A percentile compares a stretch with the other conserved stretches of the same genome.
phyloP scores from a whole-genome alignment of 1,284 basidiomycete species.

The Trametes hirsuta region DNA sequence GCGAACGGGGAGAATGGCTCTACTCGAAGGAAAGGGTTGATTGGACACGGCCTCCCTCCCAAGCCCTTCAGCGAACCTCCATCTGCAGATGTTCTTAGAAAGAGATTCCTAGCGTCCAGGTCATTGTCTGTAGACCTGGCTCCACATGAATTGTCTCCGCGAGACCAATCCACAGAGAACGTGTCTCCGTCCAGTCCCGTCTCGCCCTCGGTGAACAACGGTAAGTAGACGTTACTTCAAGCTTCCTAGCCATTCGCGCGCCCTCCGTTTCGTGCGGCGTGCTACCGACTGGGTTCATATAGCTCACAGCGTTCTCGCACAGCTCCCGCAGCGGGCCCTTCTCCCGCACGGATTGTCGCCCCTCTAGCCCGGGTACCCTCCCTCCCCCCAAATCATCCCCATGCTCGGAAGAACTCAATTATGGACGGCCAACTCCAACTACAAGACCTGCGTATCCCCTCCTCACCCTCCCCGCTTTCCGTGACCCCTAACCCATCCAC shows the following conservation, averaged over 20 bases:
- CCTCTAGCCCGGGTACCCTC: conserved; percentile 54
- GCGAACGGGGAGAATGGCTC: conserved; percentile 19
- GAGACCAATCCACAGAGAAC: conserved; percentile 17
- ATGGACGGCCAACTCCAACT: conserved; percentile 56
- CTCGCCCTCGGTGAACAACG: neutral
- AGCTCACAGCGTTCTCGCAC: neutral
- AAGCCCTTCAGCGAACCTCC: conserved; percentile 43
- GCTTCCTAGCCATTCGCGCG: too few species aligned
- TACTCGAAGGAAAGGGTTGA: conserved; percentile 34
- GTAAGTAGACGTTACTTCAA: conserved; percentile 19
- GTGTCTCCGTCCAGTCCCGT: conserved; percentile 7
- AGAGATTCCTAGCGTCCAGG: conserved; percentile 47
- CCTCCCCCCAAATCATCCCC: conserved; percentile 67
- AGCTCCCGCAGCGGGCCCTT: conserved; percentile 23
- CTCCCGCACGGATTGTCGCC: conserved; percentile 42
- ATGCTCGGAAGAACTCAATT: conserved; percentile 75
- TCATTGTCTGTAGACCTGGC: conserved; percentile 62
- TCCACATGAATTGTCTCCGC: conserved; percentile 41
- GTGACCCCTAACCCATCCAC: conserved; percentile 52
- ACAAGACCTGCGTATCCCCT: conserved; percentile 36
- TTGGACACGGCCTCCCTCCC: conserved; percentile 28
- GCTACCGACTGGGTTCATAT: neutral
- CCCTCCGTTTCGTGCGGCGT: neutral
- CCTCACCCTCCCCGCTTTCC: conserved; percentile 40
- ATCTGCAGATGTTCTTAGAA: conserved; percentile 51